These are phyloP conservation scores for Aspergillus terreus DNA, from an alignment of 2,329 filamentous ascomycete genomes.

Conservation along the genomic window DNA sequence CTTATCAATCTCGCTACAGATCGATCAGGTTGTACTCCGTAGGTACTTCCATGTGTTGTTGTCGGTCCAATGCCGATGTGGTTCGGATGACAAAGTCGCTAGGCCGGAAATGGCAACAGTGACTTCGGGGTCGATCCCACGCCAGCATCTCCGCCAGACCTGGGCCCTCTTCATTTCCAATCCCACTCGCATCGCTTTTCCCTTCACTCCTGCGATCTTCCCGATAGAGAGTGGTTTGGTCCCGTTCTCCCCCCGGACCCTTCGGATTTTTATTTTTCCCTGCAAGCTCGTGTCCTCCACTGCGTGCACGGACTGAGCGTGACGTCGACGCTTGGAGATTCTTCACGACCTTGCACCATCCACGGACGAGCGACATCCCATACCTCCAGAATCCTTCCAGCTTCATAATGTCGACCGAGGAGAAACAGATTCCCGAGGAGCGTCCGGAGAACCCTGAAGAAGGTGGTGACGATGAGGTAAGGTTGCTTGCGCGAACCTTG, in stretches of 20 bases:
- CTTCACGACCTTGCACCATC: conserved; percentile 3
- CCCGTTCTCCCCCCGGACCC: background rate
- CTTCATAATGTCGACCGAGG: conserved; percentile 33
- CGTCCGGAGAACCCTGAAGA: conserved; percentile 37
- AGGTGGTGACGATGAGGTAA: conserved; percentile 45
- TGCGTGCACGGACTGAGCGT: background rate
- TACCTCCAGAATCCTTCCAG: background rate
- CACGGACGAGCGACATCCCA: background rate
- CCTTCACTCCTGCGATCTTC: conserved; percentile 3
- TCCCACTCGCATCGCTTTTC: conserved; percentile 9
- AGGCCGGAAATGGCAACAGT: conserved; percentile 26
- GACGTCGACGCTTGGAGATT: conserved; percentile 13
- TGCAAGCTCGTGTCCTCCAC: background rate
- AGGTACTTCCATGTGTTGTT: background rate
- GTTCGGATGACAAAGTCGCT: conserved; percentile 21
- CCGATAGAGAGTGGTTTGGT: conserved; percentile 4
- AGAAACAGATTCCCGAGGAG: conserved; percentile 35
- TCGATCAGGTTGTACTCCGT: background rate
- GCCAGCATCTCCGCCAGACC: conserved; percentile 15
- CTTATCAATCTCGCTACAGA: too few relatives aligned
- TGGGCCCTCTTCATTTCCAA: conserved; percentile 11
- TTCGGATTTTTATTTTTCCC: conserved; percentile 12
- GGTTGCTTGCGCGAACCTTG: conserved; percentile 5
- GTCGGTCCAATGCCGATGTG: background rate
- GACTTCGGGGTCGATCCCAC: conserved; percentile 23